phyloP scores from a whole-genome alignment of 352 stramenopile species.

The Phytophthora sojae region DNA sequence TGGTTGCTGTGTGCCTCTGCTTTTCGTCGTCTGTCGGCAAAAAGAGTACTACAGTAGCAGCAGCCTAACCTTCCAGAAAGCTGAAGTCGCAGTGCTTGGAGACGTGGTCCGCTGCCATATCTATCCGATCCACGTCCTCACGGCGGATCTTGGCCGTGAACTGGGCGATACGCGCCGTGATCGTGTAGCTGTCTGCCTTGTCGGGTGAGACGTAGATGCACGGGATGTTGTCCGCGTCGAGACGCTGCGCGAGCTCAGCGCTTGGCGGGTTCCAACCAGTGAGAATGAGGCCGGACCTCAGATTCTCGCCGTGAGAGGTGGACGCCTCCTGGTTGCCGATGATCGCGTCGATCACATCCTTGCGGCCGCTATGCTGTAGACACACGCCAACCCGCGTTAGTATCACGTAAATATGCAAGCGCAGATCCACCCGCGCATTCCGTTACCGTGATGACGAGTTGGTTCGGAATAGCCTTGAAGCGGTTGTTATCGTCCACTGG shows the following conservation, averaged over 20 bases:
- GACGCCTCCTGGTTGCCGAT: slow-evolving; percentile 84
- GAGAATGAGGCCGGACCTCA: slow-evolving; percentile 82
- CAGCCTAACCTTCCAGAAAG: slow-evolving; percentile 56
- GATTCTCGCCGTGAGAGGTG: slow-evolving; percentile 69
- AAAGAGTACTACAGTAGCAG: slow-evolving; percentile 5
- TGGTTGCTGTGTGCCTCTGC: not conserved
- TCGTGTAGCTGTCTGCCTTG: slow-evolving; percentile 88
- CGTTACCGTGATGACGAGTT: slow-evolving; percentile 86
- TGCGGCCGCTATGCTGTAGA: slow-evolving; percentile 77
- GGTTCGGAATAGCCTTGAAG: slow-evolving; percentile 88
- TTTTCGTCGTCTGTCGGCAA: slow-evolving; percentile 11
- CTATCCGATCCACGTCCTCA: slow-evolving; percentile 76
- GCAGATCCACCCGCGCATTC: not conserved
- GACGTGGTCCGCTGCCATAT: slow-evolving; percentile 84
- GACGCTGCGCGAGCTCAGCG: slow-evolving; percentile 63
- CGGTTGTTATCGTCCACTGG: slow-evolving; percentile 79
- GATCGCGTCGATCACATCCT: slow-evolving; percentile 88
- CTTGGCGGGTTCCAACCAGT: slow-evolving; percentile 85
- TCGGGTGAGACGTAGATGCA: slow-evolving; percentile 89
- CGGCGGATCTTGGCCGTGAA: slow-evolving; percentile 88
- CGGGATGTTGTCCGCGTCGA: slow-evolving; percentile 86
- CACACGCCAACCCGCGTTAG: slow-evolving; percentile 5
- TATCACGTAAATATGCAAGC: not conserved
- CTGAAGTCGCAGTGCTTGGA: slow-evolving; percentile 86
- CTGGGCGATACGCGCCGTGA: slow-evolving; percentile 77